A percentile compares a stretch with the other conserved stretches of the same genome.
These are phyloP conservation scores for Zasmidium angulare DNA, from an alignment of 2,329 filamentous ascomycete genomes.

Conservation along the genomic window DNA sequence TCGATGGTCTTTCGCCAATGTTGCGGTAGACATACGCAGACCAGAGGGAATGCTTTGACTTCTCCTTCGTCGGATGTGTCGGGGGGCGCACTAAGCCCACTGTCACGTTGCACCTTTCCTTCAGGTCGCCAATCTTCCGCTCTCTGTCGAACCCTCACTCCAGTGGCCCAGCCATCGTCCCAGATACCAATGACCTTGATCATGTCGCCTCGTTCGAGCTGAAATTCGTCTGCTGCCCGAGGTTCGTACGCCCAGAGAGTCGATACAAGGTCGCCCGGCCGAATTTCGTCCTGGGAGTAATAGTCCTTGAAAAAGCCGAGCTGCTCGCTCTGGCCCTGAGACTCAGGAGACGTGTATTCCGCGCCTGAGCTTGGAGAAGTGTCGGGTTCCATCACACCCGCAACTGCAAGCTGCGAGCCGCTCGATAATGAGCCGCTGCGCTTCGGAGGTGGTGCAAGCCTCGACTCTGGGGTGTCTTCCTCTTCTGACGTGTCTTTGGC, in stretches of 20 bases:
- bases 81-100: conserved; percentile 73
- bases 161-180: conserved; percentile 99
- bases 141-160: conserved; percentile 75
- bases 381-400: conserved; percentile 54
- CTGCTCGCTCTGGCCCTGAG: conserved; percentile 92
- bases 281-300: conserved; percentile 95
- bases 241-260: conserved; percentile 97
- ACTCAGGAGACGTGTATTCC: conserved; percentile 81
- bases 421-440: conserved; percentile 89
- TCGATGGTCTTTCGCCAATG: conserved; percentile 98
- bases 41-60: conserved; percentile 95
- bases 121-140: conserved; percentile 83
- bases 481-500: conserved; percentile 67
- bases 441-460: conserved; percentile 60
- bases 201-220: conserved; percentile 94
- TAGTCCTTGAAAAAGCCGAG: conserved; percentile 97
- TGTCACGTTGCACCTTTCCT: conserved; percentile 75
- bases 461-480: conserved; percentile 54
- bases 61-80: conserved; percentile 57
- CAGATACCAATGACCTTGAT: conserved; percentile 97
- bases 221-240: conserved; percentile 87
- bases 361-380: conserved; percentile 74
- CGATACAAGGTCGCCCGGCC: conserved; percentile 83
- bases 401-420: conserved; percentile 61
- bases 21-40: conserved; percentile 91